Percentiles rank a stretch among this genome's conserved stretches.
Evolutionary conservation across 306 rosid species (phyloP).

Genomic region (Corylus avellana): DNA sequence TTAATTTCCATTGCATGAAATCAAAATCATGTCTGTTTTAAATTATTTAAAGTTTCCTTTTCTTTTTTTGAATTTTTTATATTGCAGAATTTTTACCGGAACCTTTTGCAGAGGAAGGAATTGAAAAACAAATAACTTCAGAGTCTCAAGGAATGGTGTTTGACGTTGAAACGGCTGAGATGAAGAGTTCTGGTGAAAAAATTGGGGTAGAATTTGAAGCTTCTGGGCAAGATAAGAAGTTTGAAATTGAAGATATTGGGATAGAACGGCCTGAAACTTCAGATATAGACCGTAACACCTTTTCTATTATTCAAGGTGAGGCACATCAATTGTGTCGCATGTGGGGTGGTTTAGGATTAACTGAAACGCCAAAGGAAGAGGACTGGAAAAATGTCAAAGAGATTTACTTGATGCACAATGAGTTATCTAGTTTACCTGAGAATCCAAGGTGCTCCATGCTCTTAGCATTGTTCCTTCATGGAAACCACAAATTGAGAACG

Average conservation of each 20-base stretch:
- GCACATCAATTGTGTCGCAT: background rate
- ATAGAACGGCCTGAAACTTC: background rate
- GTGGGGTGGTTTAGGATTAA: constrained; percentile 2
- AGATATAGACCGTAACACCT: background rate
- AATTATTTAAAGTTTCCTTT: too few species aligned
- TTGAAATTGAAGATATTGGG: background rate
- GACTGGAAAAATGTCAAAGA: background rate
- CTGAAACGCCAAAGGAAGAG: background rate
- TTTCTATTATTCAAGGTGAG: background rate
- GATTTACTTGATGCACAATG: background rate
- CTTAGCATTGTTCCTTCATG: background rate
- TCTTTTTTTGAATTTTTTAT: background rate
- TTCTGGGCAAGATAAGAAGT: too few species aligned
- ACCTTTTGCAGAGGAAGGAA: too few species aligned
- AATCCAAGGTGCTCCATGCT: background rate
- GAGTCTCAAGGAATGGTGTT: too few species aligned
- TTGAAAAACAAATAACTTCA: too few species aligned
- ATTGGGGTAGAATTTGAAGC: too few species aligned
- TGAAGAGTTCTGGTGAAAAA: too few species aligned
- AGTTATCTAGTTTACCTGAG: background rate
- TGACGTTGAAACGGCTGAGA: too few species aligned
- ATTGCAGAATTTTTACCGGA: too few species aligned
- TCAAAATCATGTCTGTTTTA: background rate
- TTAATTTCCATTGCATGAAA: too few species aligned
- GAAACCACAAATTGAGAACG: background rate